phyloP scores from a whole-genome alignment of 2,329 filamentous ascomycete species.

The Diaporthe capsici region DNA sequence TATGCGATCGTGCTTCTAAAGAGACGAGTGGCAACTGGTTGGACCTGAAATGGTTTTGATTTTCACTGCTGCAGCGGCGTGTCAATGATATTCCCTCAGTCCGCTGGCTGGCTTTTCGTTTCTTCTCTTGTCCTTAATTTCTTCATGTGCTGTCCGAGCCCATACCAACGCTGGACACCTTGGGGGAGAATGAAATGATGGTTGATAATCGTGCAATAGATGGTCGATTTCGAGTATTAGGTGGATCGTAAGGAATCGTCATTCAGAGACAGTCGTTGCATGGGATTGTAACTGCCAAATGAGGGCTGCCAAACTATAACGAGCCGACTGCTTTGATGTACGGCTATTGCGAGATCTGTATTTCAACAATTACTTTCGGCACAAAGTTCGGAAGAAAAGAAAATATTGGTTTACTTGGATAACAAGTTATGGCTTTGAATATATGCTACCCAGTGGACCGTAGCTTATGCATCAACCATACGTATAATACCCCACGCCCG shows the following conservation, averaged over 20 bases:
- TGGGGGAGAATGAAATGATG: background rate
- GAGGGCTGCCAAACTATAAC: background rate
- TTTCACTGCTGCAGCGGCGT: no score
- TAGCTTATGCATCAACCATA: background rate
- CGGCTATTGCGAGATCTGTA: background rate
- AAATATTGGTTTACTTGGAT: background rate
- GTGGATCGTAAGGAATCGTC: background rate
- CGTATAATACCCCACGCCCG: slow-evolving; percentile 7
- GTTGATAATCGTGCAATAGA: background rate
- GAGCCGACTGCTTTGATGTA: background rate
- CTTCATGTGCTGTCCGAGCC: background rate
- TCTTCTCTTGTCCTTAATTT: background rate
- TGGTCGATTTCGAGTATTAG: background rate
- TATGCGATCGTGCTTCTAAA: background rate
- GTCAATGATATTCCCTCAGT: no score
- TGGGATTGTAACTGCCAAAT: background rate
- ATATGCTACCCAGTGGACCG: background rate
- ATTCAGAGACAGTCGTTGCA: background rate
- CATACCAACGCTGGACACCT: no score
- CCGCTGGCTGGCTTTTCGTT: background rate
- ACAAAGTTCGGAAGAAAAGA: background rate
- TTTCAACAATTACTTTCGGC: background rate
- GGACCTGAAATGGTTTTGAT: no score
- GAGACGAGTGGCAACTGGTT: no score
- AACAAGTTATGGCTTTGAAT: background rate